Conservation (phyloP, 495 filamentous ascomycete species). For the Podospora tetraspora region DNA sequence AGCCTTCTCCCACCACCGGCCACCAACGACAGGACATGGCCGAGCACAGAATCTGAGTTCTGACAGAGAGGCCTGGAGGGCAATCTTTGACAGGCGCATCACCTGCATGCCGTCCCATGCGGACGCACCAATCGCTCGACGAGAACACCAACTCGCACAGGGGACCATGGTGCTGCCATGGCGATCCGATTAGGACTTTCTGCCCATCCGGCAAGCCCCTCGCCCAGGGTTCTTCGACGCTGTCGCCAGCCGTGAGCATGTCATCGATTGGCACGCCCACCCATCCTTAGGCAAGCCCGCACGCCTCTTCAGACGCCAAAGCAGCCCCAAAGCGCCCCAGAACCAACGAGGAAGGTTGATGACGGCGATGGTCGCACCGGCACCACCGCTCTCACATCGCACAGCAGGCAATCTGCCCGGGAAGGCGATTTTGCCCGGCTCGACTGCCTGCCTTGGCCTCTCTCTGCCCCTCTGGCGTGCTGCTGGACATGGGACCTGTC, state of each 20-base stretch:
- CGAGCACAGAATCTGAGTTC: background rate
- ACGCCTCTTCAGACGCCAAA: background rate
- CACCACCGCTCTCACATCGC: background rate
- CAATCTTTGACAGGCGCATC: constrained; percentile 1
- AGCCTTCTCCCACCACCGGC: too few relatives aligned
- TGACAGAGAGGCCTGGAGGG: background rate
- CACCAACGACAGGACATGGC: background rate
- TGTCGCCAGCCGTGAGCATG: background rate
- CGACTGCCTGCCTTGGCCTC: background rate
- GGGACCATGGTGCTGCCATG: too few relatives aligned
- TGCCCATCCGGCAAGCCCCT: too few relatives aligned
- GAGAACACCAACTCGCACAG: background rate
- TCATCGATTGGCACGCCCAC: background rate
- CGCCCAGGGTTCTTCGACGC: background rate
- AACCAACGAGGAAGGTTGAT: background rate
- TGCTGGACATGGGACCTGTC: background rate
- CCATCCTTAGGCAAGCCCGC: background rate
- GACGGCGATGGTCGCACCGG: background rate
- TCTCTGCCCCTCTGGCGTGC: background rate
- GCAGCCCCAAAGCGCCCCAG: background rate
- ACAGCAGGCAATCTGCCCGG: background rate
- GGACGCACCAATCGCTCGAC: background rate
- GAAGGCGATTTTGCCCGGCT: background rate
- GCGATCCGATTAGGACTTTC: too few relatives aligned
- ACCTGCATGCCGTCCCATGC: background rate